phyloP scores from a whole-genome alignment of 192 early-diverging fungal genomes.

The Backusella liffmaniae region DNA sequence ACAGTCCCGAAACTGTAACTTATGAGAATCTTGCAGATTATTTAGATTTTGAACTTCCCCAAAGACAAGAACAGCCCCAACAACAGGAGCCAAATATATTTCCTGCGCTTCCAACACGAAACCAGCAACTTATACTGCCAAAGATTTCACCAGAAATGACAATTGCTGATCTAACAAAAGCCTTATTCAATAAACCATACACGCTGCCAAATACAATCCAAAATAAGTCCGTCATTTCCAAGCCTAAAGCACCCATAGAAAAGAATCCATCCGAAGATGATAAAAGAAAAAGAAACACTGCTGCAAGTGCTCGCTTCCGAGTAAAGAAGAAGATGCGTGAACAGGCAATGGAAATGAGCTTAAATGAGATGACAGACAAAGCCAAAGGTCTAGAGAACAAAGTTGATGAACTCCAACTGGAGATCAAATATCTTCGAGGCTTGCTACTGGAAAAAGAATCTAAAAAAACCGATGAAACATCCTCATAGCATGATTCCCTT shows the following conservation, averaged over 20 bases:
- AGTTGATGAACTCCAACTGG: constrained; percentile 82
- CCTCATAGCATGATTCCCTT: neutral
- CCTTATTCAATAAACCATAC: neutral
- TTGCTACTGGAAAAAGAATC: constrained; percentile 78
- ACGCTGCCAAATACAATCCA: neutral
- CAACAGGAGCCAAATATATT: neutral
- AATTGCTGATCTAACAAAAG: neutral
- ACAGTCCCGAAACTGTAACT: constrained; percentile 7
- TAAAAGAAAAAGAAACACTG: constrained; percentile 91
- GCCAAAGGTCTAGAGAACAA: constrained; percentile 71
- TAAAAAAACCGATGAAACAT: neutral
- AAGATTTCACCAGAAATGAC: constrained; percentile 10
- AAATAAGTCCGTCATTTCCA: neutral
- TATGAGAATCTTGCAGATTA: constrained; percentile 29
- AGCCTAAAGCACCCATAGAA: neutral
- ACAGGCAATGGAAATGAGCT: constrained; percentile 75
- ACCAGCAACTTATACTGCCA: constrained; percentile 2
- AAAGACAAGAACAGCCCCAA: neutral
- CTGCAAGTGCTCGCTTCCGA: constrained; percentile 92
- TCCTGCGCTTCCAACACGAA: neutral
- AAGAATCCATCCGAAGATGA: constrained; percentile 59
- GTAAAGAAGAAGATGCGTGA: constrained; percentile 92
- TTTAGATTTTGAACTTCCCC: constrained; percentile 27
- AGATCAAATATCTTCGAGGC: constrained; percentile 85
- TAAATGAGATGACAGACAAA: constrained; percentile 69